These are phyloP conservation scores for Rugonectria rugulosa DNA, from an alignment of 2,329 filamentous ascomycete species.

Conservation along the genomic window DNA sequence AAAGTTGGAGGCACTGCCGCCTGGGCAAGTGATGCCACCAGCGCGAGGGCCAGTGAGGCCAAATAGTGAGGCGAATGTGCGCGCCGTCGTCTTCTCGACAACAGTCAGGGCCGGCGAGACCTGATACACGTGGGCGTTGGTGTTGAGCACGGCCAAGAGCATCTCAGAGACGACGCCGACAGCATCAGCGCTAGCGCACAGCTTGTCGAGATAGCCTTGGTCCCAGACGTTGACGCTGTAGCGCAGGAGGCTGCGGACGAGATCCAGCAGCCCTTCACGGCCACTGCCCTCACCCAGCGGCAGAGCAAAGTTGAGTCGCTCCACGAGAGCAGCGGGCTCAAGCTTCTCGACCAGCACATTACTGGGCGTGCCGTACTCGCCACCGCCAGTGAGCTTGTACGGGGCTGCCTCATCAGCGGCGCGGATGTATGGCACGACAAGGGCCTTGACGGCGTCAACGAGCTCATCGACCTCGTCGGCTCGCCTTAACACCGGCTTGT, in stretches of 20 bases:
- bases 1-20: constrained; percentile 84
- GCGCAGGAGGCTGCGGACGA: constrained; percentile 74
- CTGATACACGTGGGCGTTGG: constrained; percentile 91
- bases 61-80: constrained; percentile 76
- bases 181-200: constrained; percentile 88
- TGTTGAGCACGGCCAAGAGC: constrained; percentile 85
- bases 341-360: constrained; percentile 70
- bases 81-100: constrained; percentile 84
- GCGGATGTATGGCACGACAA: constrained; percentile 75
- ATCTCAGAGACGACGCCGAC: constrained; percentile 86
- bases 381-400: constrained; percentile 59
- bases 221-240: constrained; percentile 98
- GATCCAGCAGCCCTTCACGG: constrained; percentile 76
- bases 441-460: constrained; percentile 69
- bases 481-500: constrained; percentile 6
- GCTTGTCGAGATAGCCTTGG: constrained; percentile 94
- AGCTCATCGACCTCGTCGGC: constrained; percentile 56
- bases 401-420: constrained; percentile 70
- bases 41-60: constrained; percentile 75
- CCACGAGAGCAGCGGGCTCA: constrained; percentile 63
- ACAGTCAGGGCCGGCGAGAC: constrained; percentile 89
- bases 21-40: constrained; percentile 79
- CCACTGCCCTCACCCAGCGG: constrained; percentile 63
- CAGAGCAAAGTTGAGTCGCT: constrained; percentile 65
- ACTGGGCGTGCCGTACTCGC: constrained; percentile 48